phyloP scores from a whole-genome alignment of 805 yeast genomes.

The Ogataea parapolymorpha region DNA sequence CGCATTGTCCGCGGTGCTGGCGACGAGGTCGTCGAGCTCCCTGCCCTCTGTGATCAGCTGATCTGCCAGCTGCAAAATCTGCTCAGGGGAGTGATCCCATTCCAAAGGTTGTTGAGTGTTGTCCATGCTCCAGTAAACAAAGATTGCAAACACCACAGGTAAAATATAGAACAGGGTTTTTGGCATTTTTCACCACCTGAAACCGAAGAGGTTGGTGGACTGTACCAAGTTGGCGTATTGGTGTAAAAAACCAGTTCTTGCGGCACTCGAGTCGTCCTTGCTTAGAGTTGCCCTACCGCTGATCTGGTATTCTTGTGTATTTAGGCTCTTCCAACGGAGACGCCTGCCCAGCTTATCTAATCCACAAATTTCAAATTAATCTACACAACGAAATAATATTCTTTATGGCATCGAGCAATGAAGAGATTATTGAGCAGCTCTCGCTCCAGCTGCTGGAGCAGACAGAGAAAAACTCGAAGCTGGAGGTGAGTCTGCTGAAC shows the following conservation, averaged over 20 bases:
- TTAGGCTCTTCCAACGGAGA: too few species aligned
- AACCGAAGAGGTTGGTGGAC: not conserved
- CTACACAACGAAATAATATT: not conserved
- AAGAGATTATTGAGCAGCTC: constrained; percentile 21
- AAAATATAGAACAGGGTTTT: constrained; percentile 5
- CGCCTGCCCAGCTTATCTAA: not conserved
- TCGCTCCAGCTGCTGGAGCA: constrained; percentile 28
- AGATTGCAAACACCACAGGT: constrained; percentile 1
- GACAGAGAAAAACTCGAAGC: constrained; percentile 20
- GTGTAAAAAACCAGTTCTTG: too few species aligned
- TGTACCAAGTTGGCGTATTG: too few species aligned
- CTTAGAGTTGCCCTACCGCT: too few species aligned
- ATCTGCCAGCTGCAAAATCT: constrained; percentile 42
- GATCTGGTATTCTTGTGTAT: too few species aligned
- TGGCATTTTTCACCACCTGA: constrained; percentile 4
- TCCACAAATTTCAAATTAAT: not conserved
- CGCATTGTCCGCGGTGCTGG: constrained; percentile 42
- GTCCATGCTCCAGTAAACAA: constrained; percentile 1
- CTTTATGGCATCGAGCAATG: not conserved
- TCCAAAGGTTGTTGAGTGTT: constrained; percentile 41
- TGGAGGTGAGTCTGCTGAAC: constrained; percentile 32
- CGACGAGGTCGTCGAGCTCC: constrained; percentile 52
- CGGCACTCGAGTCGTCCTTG: too few species aligned
- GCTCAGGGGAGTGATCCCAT: constrained; percentile 61
- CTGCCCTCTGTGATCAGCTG: constrained; percentile 42